phyloP scores from a whole-genome alignment of 1,284 basidiomycete genomes.

The Neolentinus lepideus region DNA sequence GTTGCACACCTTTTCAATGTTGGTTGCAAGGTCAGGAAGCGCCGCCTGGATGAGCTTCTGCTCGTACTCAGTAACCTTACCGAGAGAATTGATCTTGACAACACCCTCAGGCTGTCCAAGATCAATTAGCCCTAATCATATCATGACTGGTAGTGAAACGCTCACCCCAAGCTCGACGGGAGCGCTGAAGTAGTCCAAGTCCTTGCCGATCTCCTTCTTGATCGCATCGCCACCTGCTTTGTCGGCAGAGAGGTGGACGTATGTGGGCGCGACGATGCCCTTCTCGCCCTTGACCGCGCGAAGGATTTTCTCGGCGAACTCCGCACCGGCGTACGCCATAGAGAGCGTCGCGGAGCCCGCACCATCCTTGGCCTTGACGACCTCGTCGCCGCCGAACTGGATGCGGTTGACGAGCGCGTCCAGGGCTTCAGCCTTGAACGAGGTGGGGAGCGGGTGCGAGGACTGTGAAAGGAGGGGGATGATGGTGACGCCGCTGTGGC shows the following conservation, averaged over 20 bases:
- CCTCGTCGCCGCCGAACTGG: constrained; percentile 78
- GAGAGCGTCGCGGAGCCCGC: constrained; percentile 72
- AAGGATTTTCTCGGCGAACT: constrained; percentile 77
- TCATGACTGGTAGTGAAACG: constrained; percentile 9
- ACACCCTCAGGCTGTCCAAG: constrained; percentile 65
- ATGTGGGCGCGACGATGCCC: constrained; percentile 81
- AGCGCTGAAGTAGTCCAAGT: constrained; percentile 82
- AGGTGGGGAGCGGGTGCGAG: constrained; percentile 59
- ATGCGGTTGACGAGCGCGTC: constrained; percentile 58
- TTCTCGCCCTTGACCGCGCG: constrained; percentile 86
- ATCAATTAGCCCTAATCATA: constrained; percentile 3
- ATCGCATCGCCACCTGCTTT: constrained; percentile 56
- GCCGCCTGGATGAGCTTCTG: constrained; percentile 70
- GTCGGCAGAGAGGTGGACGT: constrained; percentile 80
- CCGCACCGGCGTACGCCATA: constrained; percentile 72
- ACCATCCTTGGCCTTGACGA: constrained; percentile 78
- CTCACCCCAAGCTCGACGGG: constrained; percentile 81
- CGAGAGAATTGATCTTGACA: constrained; percentile 73
- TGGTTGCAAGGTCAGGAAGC: constrained; percentile 73
- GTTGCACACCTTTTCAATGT: constrained; percentile 67
- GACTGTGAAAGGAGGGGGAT: constrained; percentile 94
- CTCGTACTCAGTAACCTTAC: constrained; percentile 69
- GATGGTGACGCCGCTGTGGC: constrained; percentile 96
- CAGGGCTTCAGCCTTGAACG: constrained; percentile 43
- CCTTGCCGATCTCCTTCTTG: constrained; percentile 54